Base-by-base conservation (phyloP, 169 alveolate species). In the Hammondia hammondi region DNA sequence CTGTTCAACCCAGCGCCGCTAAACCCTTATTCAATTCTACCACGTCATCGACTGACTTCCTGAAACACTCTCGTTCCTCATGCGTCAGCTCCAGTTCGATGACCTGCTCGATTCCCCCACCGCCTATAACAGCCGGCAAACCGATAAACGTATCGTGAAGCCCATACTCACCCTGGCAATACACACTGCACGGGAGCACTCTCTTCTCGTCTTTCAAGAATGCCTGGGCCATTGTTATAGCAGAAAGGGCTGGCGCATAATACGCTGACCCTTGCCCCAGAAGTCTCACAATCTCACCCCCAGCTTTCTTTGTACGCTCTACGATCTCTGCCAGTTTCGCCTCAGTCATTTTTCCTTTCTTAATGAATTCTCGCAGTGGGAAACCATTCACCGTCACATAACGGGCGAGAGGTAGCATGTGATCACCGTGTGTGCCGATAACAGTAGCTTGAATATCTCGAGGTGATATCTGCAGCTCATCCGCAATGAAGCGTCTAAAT, bases 371-470 rank as follows among this genome's bases (percentile, higher is more conserved):
- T 5, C 88, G 88, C 4, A 97, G 94, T 6, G 97, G 97, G 46
- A 96, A 95, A 57, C 98, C 98, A 37, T 93, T 94, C 43, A 96
- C 97, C 0, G 97, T 85, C 32, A 85, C 73, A 52, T 88, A 94
- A 4, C 96, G 43, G 12, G 96, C 72, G 45, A 97, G 96, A 4
- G 98, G 97, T n/a, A 96, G 96, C 98, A 97, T 97, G 24, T 91
- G 67, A 46, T 97, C 98, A 1, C 98, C 98, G 93, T 97, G 98
- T 12, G 97, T 98, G 45, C 98, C 98, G 45, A 97, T 96, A 14
- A 97, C 98, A 73, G 95, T 91, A 6, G 97, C 98, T 81, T 85
- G 96, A 14, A 97, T 96, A 81, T 96, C 97, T 72, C 96, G 88
- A 43, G 94, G 96, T 87, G 96, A 95, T 4, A 95, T 95, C 19